Conservation (phyloP, 768 basidiomycete genomes). For the Erythrobasidium yunnanense region DNA sequence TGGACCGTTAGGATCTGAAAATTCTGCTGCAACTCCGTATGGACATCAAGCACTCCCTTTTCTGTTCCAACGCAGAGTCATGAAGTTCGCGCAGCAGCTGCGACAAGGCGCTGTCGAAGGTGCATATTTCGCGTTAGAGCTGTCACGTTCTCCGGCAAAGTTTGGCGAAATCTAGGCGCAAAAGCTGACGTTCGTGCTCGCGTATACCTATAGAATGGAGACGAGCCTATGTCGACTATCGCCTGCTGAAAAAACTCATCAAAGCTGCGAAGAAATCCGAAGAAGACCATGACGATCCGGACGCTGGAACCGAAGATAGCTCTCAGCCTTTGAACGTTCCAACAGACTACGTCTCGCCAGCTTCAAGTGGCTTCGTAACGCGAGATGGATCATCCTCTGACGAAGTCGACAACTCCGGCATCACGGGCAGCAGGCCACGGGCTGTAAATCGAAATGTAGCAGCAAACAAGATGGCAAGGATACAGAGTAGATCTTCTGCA, state of each 20-base stretch:
- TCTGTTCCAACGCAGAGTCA: too few species aligned
- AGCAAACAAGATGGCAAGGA: not conserved
- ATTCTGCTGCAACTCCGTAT: too few species aligned
- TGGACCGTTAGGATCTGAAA: too few species aligned
- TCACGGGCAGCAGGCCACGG: too few species aligned
- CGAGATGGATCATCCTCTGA: not conserved
- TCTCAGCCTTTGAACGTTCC: constrained; percentile 9
- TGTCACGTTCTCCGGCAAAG: not conserved
- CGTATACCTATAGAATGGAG: constrained; percentile 17
- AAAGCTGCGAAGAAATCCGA: constrained; percentile 3
- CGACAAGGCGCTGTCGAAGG: constrained; percentile 24
- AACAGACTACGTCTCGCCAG: not conserved
- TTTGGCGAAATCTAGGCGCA: too few species aligned
- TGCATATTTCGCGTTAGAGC: not conserved
- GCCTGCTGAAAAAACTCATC: constrained; percentile 26
- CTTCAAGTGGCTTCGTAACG: not conserved
- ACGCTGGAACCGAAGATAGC: not conserved
- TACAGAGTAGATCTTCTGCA: not conserved
- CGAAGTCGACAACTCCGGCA: not conserved
- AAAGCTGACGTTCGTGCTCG: too few species aligned
- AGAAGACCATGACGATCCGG: not conserved
- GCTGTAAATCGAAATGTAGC: too few species aligned
- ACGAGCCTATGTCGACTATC: constrained; percentile 25
- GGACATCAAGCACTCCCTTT: too few species aligned
- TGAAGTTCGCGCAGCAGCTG: constrained; percentile 29